Conservation (phyloP, 208 protist species). For the Phytomonas sp. region DNA sequence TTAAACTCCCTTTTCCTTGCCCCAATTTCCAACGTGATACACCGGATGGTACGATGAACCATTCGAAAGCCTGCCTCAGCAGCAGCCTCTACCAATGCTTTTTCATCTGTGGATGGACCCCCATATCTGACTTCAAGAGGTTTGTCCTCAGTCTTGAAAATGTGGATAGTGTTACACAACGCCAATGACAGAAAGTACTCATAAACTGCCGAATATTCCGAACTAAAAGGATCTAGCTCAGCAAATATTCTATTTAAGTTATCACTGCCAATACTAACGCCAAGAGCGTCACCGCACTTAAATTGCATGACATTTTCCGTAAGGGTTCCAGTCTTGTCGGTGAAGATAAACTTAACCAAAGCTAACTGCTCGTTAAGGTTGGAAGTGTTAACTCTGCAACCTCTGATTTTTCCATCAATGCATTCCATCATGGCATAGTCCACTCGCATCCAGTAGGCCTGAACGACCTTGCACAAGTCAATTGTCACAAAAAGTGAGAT, state of each 20-base stretch:
- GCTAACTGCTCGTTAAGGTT: constrained; percentile 90
- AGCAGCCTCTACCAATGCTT: constrained; percentile 86
- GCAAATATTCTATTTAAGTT: constrained; percentile 17
- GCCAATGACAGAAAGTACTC: constrained; percentile 78
- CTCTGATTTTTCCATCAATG: constrained; percentile 46
- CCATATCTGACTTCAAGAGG: constrained; percentile 67
- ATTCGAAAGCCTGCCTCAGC: constrained; percentile 55
- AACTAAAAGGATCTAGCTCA: constrained; percentile 19
- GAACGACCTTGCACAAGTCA: constrained; percentile 87
- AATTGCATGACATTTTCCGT: constrained; percentile 91
- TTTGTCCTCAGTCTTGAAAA: constrained; percentile 41
- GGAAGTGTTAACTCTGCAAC: constrained; percentile 80
- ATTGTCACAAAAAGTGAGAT: constrained; percentile 91
- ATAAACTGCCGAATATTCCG: constrained; percentile 19
- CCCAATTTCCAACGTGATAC: constrained; percentile 30
- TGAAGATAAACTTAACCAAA: constrained; percentile 87
- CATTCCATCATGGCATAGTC: constrained; percentile 83
- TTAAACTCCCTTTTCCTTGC: constrained; percentile 31
- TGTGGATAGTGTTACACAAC: constrained; percentile 85
- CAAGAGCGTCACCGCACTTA: constrained; percentile 62
- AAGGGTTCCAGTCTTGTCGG: constrained; percentile 90
- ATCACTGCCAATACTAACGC: constrained; percentile 42
- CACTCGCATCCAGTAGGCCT: constrained; percentile 81
- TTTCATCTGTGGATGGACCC: constrained; percentile 89
- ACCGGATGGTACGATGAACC: constrained; percentile 41